Evolutionary conservation across 2,329 filamentous ascomycete species (phyloP), one percentile per base, ranked within the genome.

Genomic region (Aspergillus tamarii): DNA sequence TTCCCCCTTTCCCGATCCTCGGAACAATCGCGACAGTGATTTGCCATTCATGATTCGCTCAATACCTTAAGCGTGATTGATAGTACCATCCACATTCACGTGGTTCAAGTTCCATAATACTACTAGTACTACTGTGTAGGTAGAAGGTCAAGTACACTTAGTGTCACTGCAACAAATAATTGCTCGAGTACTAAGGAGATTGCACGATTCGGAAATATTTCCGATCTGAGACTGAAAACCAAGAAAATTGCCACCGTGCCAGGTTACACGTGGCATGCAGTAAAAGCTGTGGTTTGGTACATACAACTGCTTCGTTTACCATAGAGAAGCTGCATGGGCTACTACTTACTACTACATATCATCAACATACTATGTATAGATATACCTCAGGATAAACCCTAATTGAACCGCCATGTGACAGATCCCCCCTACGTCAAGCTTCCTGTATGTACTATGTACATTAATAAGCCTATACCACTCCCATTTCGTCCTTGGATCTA

Each of bases 181-280:
- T 28, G 14, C 10, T 30, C 26, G 14, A 50, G 14, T n/a, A 50
- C 23, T 50, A 10, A 28, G 14, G 26, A 50, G 19, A 50, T 50
- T 30, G 46, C 46, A 50, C 45, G 16, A 26, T 26, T 26, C 26
- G 26, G 26, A 14, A 50, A 50, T 32, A 30, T n/a, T 10, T 52
- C 30, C 30, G 28, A 34, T 52, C 28, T n/a, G 28, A 19, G 48
- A 32, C 48, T 52, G 3, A 19, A 50, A 54, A 16, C n/a, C 52
- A 36, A 26, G 23, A 7, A 55, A 23, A 19, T 55, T 36, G 52
- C 32, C 21, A 39, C 30, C 32, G 23, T 43, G 30, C 46, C 36
- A 34, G 36, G 59, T 55, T 62, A 62, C 60, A 58, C 60, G 55
- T 62, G 55, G 53, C 62, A 57, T 61, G 58, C 58, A 64, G 23